Conservation (phyloP, 495 filamentous ascomycete species). For the Rostrohypoxylon terebratum region DNA sequence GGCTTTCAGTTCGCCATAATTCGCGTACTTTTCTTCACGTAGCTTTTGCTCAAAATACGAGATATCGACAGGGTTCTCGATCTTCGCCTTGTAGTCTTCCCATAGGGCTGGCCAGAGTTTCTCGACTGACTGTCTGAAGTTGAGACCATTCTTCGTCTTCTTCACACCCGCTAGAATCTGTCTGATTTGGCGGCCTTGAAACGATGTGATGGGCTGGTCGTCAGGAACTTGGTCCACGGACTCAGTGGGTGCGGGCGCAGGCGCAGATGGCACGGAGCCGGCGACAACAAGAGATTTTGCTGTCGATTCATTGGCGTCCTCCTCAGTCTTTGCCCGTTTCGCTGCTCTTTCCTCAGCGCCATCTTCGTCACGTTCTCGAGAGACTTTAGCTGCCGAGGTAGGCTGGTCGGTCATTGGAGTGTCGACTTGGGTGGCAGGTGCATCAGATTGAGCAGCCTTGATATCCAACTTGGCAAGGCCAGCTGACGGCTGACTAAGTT, state of each 20-base stretch:
- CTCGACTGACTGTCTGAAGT: constrained; percentile 80
- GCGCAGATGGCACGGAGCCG: constrained; percentile 2
- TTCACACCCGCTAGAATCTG: constrained; percentile 76
- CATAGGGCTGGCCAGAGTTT: constrained; percentile 61
- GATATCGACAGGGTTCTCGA: constrained; percentile 85
- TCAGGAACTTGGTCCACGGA: constrained; percentile 46
- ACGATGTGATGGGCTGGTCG: constrained; percentile 56
- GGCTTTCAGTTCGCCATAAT: constrained; percentile 75
- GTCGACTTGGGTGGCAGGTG: constrained; percentile 46
- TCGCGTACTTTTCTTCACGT: constrained; percentile 68
- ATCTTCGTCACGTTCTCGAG: constrained; percentile 79
- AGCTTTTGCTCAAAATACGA: constrained; percentile 82
- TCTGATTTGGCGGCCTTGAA: constrained; percentile 60
- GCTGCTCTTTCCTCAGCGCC: constrained; percentile 77
- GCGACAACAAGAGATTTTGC: constrained; percentile 49
- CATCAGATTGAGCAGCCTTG: constrained; percentile 40
- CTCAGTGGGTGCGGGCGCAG: constrained; percentile 31
- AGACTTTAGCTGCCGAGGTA: constrained; percentile 61
- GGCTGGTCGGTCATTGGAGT: constrained; percentile 53
- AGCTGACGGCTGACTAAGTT: constrained; percentile 38
- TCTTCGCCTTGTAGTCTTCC: constrained; percentile 75
- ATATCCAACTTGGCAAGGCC: constrained; percentile 51
- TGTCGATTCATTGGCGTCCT: constrained; percentile 45
- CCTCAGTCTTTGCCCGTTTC: constrained; percentile 78
- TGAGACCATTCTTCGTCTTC: constrained; percentile 78